Conservation (phyloP, 169 alveolate species). For the Pseudocohnilembus persalinus region DNA sequence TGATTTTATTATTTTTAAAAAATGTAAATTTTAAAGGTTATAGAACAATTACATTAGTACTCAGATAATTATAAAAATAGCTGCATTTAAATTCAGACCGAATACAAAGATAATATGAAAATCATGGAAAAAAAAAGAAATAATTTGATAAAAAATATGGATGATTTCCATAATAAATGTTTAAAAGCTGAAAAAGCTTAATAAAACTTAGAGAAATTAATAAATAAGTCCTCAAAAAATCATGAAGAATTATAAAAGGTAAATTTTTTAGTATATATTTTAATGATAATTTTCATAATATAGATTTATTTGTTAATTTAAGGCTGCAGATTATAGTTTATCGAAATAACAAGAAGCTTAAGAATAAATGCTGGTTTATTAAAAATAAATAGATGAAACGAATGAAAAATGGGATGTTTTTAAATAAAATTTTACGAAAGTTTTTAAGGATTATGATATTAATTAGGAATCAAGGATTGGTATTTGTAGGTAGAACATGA, state of each 20-base stretch:
- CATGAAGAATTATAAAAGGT: not conserved
- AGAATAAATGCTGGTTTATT: constrained; percentile 1
- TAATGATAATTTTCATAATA: too few relatives aligned
- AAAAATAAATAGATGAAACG: not conserved
- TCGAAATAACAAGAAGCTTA: constrained; percentile 4
- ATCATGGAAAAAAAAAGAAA: not conserved
- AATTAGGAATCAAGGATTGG: constrained; percentile 11
- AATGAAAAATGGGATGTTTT: constrained; percentile 15
- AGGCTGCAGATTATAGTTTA: not conserved
- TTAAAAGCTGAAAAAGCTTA: not conserved
- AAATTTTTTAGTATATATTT: not conserved
- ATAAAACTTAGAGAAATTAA: not conserved
- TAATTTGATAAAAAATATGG: not conserved
- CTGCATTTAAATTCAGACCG: not conserved
- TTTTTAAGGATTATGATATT: not conserved
- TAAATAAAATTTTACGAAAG: not conserved
- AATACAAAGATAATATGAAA: not conserved
- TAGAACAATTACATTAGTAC: not conserved
- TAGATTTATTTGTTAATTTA: too few relatives aligned
- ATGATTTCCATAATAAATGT: not conserved
- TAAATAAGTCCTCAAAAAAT: not conserved
- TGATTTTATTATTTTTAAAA: too few relatives aligned
- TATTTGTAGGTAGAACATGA: not conserved
- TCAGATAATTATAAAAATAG: not conserved
- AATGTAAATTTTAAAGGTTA: not conserved